Base-by-base conservation (phyloP, 805 yeast species). In the Saitoella complicata region DNA sequence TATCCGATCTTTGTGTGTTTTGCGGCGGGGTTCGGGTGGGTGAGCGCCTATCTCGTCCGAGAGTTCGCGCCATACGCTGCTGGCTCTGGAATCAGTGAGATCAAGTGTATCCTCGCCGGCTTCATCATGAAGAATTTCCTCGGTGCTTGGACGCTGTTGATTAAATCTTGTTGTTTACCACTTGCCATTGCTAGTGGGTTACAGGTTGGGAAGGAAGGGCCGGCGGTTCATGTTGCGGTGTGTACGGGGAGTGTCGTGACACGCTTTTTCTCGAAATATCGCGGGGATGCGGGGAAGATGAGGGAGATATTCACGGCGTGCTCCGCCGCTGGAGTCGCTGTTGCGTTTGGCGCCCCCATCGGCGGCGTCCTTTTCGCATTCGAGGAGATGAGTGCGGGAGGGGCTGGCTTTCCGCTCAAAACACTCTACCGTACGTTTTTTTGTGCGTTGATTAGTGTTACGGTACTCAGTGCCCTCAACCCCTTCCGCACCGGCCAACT, bases 241-340 rank as follows among this genome's bases (percentile, higher is more conserved):
- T 87, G 97, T 59, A 88, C 81, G n/a, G 98, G 96, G 0, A 76
- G 78, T 54, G 71, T 76, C n/a, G 65, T 85, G 8, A 77, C 91
- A 0, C 69, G 70, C 36, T 58, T 75, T 39, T 68, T 79, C 46
- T 13, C 60, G 35, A 60, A 58, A 38, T 66, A 63, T 47, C 58
- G 63, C 10, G 48, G 45, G 44, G 63, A 58, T 49, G 56, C 59
- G 36, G 48, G 63, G 42, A 56, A 63, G 50, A 55, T 58, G 49
- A 50, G 68, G 31, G 87, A 81, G 49, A 73, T 80, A 44, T 32
- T 12, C 21, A 78, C 88, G 0, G 95, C 98, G 0, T 80, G 95
- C 3, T 73, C 95, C 6, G 97, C 95, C 2, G 95, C 98, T 1
- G 99, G 99, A 43, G 97, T 91, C 6, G 97, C 97, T 0, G 97